Base-by-base conservation (phyloP, 2,329 filamentous ascomycete genomes). In the Teratosphaeria nubilosa region DNA sequence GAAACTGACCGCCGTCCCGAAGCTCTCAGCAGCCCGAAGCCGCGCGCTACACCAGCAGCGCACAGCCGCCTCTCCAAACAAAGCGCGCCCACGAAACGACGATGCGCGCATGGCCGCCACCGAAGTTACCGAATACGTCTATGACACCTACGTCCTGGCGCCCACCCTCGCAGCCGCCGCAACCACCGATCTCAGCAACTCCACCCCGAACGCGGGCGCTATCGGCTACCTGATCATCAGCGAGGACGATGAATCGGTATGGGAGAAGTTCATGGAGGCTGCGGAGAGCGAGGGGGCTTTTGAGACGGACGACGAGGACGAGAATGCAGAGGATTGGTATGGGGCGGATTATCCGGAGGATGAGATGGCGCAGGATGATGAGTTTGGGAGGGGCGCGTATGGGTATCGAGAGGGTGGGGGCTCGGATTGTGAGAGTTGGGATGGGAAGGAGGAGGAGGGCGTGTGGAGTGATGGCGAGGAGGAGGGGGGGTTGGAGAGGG, bases 341-440 rank as follows among this genome's bases (percentile, higher is more conserved):
- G 84, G 85, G 3, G 86, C 87, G 56, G 88, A 91, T 69, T 91
- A 91, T 64, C 88, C 88, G 0, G 88, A 91, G 61, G 87, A 91
- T 56, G 88, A 91, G 69, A 80, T 90, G 14, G 85, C 83, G 51
- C 86, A 83, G 16, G 87, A 90, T 64, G 85, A 87, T 63, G 84
- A 87, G 69, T 82, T 78, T 61, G 81, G 77, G 51, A 63, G 71
- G 2, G 70, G 73, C 52, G 68, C 74, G 9, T 78, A 78, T 59
- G 68, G 70, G 30, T 77, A 76, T 59, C 64, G 73, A 2, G 56
- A 58, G 37, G 60, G 63, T 20, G 69, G 64, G 1, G 69, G 62
- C 4, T 72, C 70, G 1, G 75, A 77, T 57, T 73, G 77, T 14
- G 76, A 79, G 60, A 66, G 72, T 52, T 72, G 67, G 61, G 66